phyloP scores from a whole-genome alignment of 345 rosid species.

The Rhodamnia rubescens region DNA sequence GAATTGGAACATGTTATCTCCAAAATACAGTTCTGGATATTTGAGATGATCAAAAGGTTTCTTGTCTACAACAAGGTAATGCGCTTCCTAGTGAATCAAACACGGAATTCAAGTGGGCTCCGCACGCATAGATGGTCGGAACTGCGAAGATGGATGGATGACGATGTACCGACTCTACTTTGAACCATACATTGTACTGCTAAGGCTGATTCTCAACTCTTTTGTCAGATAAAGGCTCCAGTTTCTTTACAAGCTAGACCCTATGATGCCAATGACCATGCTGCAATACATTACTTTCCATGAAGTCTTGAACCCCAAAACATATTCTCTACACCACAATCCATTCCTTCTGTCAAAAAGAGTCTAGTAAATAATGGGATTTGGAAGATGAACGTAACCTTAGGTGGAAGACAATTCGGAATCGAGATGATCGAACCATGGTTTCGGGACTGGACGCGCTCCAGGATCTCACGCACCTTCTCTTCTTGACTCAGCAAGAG shows the following conservation, averaged over 20 bases:
- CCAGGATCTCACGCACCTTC: conserved; percentile 57
- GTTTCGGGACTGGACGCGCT: conserved; percentile 30
- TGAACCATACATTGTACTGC: neutral
- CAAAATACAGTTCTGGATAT: neutral
- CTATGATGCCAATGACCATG: neutral
- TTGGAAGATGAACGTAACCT: conserved; percentile 20
- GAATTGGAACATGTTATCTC: neutral
- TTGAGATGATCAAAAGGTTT: neutral
- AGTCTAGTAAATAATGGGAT: neutral
- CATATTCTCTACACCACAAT: neutral
- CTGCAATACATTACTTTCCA: neutral
- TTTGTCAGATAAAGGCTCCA: neutral
- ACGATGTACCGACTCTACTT: neutral
- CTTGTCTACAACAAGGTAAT: neutral
- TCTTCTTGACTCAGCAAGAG: conserved; percentile 82
- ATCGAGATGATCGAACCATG: conserved; percentile 31
- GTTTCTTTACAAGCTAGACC: neutral
- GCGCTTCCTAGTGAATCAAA: neutral
- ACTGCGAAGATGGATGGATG: neutral
- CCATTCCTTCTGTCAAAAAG: neutral
- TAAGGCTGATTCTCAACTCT: neutral
- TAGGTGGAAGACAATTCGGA: conserved; percentile 73
- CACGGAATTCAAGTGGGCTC: neutral
- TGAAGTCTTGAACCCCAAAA: neutral
- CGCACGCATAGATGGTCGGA: neutral